Conservation (phyloP, 202 grass and related monocot species). For the Digitaria exilis region DNA sequence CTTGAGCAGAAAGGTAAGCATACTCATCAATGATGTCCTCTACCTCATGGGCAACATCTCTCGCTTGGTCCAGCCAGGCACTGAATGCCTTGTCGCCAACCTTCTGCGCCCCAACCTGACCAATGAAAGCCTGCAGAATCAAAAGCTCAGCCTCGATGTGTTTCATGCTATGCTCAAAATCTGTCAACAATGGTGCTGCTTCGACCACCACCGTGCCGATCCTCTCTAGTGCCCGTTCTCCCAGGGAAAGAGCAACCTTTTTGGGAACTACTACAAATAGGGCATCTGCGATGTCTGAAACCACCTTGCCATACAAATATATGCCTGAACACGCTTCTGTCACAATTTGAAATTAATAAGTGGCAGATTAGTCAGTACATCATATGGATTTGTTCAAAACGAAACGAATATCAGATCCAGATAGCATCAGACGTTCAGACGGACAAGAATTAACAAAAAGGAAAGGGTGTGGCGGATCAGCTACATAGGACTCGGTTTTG, state of each 20-base stretch:
- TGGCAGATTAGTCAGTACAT: neutral
- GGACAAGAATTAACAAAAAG: too few relatives aligned
- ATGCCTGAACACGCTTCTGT: neutral
- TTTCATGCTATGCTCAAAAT: conserved; percentile 42
- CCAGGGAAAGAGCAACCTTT: conserved; percentile 48
- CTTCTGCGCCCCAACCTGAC: neutral
- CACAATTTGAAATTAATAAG: neutral
- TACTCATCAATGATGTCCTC: conserved; percentile 54
- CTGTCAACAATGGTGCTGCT: conserved; percentile 11
- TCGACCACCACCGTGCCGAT: conserved; percentile 27
- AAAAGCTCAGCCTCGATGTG: conserved; percentile 37
- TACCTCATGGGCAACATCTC: conserved; percentile 47
- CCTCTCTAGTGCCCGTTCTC: conserved; percentile 16
- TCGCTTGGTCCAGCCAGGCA: conserved; percentile 50
- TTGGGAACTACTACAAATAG: conserved; percentile 41
- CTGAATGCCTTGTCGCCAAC: conserved; percentile 22
- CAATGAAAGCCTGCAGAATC: conserved; percentile 47
- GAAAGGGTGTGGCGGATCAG: too few relatives aligned
- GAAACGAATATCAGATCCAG: neutral
- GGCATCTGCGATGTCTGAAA: conserved; percentile 5
- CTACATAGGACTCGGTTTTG: too few relatives aligned
- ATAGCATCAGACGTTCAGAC: neutral
- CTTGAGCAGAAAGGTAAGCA: conserved; percentile 17
- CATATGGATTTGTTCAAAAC: neutral
- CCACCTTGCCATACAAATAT: neutral